Evolutionary conservation across 1,284 basidiomycete species (phyloP).

Genomic region (Trichosporon ovoides): DNA sequence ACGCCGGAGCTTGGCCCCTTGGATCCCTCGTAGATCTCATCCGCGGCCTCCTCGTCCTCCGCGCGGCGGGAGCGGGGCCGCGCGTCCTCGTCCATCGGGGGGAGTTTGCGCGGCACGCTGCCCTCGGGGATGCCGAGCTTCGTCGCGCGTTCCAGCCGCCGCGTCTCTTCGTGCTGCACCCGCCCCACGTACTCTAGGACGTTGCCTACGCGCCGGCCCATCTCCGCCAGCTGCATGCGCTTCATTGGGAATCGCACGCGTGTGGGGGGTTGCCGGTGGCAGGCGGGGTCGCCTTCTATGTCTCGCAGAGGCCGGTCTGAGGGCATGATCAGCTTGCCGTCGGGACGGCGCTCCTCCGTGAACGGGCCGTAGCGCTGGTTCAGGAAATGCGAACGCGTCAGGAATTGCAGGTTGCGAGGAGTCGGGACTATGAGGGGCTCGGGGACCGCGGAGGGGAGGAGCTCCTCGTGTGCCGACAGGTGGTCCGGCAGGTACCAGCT

Average conservation of each 20-base stretch:
- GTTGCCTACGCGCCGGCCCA: constrained; percentile 90
- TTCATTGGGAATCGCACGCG: constrained; percentile 92
- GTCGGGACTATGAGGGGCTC: constrained; percentile 66
- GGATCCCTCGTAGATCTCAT: constrained; percentile 1
- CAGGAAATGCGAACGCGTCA: constrained; percentile 37
- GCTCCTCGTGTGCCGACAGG: constrained; percentile 75
- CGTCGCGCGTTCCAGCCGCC: constrained; percentile 63
- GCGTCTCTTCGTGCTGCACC: constrained; percentile 64
- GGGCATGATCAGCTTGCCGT: constrained; percentile 31
- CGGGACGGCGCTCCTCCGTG: constrained; percentile 32
- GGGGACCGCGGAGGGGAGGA: constrained; percentile 71
- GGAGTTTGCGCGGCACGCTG: constrained; percentile 9
- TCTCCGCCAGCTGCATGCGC: constrained; percentile 88
- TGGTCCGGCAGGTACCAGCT: constrained; percentile 93
- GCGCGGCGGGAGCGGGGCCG: neutral
- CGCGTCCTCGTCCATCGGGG: constrained; percentile 12
- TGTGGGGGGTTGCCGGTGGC: constrained; percentile 71
- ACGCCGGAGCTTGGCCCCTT: neutral
- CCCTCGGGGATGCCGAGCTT: constrained; percentile 53
- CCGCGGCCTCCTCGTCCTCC: constrained; percentile 8
- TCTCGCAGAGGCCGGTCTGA: constrained; percentile 30
- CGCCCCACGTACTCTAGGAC: constrained; percentile 77
- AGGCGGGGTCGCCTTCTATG: constrained; percentile 37
- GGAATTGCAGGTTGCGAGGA: constrained; percentile 28
- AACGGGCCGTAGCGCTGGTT: constrained; percentile 38